Base-by-base conservation (phyloP, 495 filamentous ascomycete species). In the Parathielavia appendiculata region DNA sequence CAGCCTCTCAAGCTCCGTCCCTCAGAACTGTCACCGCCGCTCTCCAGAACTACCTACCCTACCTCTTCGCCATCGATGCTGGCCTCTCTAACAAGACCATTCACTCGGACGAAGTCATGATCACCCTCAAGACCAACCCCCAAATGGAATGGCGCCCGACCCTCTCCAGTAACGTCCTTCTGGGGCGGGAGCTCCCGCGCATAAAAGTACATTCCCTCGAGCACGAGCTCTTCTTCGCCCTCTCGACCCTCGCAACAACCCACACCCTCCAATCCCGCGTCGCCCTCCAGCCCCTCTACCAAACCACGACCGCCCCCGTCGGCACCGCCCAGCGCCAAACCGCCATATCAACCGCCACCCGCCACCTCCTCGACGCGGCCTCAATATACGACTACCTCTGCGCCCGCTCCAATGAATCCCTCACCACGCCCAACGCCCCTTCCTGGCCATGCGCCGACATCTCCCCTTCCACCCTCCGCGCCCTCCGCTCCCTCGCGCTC, bases 111-210 rank as follows among this genome's bases (percentile, higher is more conserved):
- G 76, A 83, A 41, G 74, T 93, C 58, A 82, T 87, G 59, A 75
- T 93, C 17, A 80, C 82, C 17, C 59, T 72, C 40, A 70, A 63
- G 22, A 65, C 73, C n/a, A 64, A 67, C 8, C 78, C 84, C 7
- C 73, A 73, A 51, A 79, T 90, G 20, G 81, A 89, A 81, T 97
- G 93, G 93, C 85, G 89, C n/a, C 77, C 88, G 5, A 90, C 87
- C 0, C 72, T 98, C 26, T 79, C 88, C 35, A 73, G 74, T n/a
- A 71, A 61, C 58, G 50, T 76, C 0, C 64, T 83, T 16, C 81
- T 81, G 4, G 84, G 81, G 10, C 80, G 80, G 41, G 82, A 85
- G 57, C 75, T 75, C 10, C 71, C 83, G 17, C 82, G 91, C 30
- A 65, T 86, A 13, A 84, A 82, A 38, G 76, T 91, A n/a, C 76